Evolutionary conservation across 306 rosid species (phyloP).

Genomic region (Fragaria nilgerrensis): DNA sequence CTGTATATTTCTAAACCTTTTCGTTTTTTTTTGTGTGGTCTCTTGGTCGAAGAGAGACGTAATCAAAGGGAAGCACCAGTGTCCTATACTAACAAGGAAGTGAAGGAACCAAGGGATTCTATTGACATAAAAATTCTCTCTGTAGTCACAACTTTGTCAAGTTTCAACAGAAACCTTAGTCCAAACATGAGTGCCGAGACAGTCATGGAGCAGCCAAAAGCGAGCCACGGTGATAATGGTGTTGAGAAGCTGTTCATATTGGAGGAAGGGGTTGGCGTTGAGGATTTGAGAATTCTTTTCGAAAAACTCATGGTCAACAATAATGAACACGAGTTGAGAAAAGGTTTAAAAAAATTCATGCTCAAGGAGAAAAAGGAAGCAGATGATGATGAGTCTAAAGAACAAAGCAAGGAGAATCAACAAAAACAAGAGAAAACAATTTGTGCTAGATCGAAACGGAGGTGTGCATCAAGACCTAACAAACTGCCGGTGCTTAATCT

Average conservation of each 20-base stretch:
- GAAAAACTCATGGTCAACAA: too few species aligned
- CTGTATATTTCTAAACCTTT: too few species aligned
- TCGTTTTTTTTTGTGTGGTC: too few species aligned
- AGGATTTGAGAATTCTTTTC: too few species aligned
- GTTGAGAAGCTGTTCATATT: constrained; percentile 44
- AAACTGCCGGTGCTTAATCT: constrained; percentile 71
- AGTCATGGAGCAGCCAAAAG: constrained; percentile 13
- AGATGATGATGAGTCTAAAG: constrained; percentile 24
- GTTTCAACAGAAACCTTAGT: neutral
- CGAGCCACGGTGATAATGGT: constrained; percentile 41
- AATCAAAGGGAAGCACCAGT: too few species aligned
- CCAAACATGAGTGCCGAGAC: constrained; percentile 50
- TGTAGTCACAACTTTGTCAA: too few species aligned
- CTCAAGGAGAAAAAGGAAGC: constrained; percentile 39
- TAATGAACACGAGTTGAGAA: too few species aligned
- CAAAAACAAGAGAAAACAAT: constrained; percentile 66
- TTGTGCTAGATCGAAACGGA: constrained; percentile 41
- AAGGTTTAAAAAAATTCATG: neutral
- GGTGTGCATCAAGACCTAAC: constrained; percentile 39
- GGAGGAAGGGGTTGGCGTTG: too few species aligned
- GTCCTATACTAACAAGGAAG: too few species aligned
- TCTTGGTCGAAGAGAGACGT: too few species aligned
- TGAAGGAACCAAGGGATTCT: too few species aligned
- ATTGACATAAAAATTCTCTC: too few species aligned
- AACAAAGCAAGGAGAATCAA: constrained; percentile 66